A percentile compares a stretch with the other conserved stretches of the same genome.
These are phyloP conservation scores for Tulasnella calospora DNA, from an alignment of 768 basidiomycete genomes.

Conservation along the genomic window DNA sequence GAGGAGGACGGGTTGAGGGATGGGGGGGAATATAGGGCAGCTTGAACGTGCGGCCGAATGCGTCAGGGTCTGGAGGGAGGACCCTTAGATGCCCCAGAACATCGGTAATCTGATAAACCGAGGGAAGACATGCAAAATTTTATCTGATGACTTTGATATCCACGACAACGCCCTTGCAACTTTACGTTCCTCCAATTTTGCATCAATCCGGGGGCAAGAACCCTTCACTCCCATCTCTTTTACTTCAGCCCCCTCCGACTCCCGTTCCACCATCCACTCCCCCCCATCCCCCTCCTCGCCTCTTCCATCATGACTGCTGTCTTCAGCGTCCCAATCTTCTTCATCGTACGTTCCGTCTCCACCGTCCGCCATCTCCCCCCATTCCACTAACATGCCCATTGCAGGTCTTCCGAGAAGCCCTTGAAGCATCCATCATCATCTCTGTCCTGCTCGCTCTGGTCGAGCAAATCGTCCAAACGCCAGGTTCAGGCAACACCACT, in stretches of 20 bases:
- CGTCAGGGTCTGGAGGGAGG: neutral
- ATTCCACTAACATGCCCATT: too few relatives aligned
- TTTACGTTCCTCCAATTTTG: neutral
- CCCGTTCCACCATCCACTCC: neutral
- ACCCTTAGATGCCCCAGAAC: neutral
- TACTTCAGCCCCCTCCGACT: neutral
- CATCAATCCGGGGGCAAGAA: neutral
- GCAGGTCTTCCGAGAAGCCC: slow-evolving; percentile 77
- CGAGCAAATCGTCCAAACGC: slow-evolving; percentile 61
- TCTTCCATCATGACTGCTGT: slow-evolving; percentile 39
- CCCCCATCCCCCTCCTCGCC: slow-evolving; percentile 15
- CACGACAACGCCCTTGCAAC: neutral
- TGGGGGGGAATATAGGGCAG: neutral
- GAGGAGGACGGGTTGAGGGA: slow-evolving; percentile 13
- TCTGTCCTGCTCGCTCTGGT: slow-evolving; percentile 87
- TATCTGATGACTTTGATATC: neutral
- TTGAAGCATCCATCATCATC: slow-evolving; percentile 87
- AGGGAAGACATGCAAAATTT: neutral
- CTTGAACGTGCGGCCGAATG: neutral
- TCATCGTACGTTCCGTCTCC: slow-evolving; percentile 52
- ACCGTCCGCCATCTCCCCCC: neutral
- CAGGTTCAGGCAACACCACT: slow-evolving; percentile 20
- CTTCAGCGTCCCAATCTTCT: slow-evolving; percentile 90
- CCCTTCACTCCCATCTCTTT: neutral
- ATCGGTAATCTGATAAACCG: neutral